Conservation (phyloP, 2,329 filamentous ascomycete species). For the Penicillium sclerotigenum region DNA sequence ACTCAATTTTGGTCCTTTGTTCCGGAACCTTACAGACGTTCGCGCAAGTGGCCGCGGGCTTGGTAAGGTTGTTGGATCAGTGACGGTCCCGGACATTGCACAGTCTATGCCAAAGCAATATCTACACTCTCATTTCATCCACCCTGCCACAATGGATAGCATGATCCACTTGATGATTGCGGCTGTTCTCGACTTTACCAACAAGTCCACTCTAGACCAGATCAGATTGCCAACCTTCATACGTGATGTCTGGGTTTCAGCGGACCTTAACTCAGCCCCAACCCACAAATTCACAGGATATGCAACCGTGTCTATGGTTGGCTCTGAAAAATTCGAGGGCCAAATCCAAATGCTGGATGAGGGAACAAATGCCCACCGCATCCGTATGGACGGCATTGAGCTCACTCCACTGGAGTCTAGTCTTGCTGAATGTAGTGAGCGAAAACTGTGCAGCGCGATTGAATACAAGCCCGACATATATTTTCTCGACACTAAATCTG, state of each 20-base stretch:
- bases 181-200: slow-evolving; percentile 25
- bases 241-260: slow-evolving; percentile 33
- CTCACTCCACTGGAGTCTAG: slow-evolving; percentile 29
- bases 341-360: slow-evolving; percentile 20
- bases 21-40: slow-evolving; percentile 29
- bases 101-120: slow-evolving; percentile 35
- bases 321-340: slow-evolving; percentile 17
- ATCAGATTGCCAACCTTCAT: slow-evolving; percentile 33
- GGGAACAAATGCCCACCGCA: slow-evolving; percentile 5
- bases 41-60: slow-evolving; percentile 14
- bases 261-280: slow-evolving; percentile 20
- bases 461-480: slow-evolving; percentile 29
- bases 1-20: slow-evolving; percentile 31
- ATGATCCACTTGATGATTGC: slow-evolving; percentile 33
- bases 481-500: slow-evolving; percentile 18
- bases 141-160: slow-evolving; percentile 38
- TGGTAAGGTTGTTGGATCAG: slow-evolving; percentile 22
- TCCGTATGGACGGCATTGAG: slow-evolving; percentile 28
- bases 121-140: slow-evolving; percentile 34
- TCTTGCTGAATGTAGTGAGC: slow-evolving; percentile 9
- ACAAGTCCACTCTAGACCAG: slow-evolving; percentile 19
- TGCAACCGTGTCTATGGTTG: slow-evolving; percentile 17
- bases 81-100: slow-evolving; percentile 30
- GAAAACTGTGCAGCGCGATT: slow-evolving; percentile 25
- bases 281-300: slow-evolving; percentile 24